A percentile compares a stretch with the other conserved stretches of the same genome.
These are phyloP conservation scores for Alternaria arborescens DNA, from an alignment of 2,329 filamentous ascomycete genomes.

Conservation along the genomic window DNA sequence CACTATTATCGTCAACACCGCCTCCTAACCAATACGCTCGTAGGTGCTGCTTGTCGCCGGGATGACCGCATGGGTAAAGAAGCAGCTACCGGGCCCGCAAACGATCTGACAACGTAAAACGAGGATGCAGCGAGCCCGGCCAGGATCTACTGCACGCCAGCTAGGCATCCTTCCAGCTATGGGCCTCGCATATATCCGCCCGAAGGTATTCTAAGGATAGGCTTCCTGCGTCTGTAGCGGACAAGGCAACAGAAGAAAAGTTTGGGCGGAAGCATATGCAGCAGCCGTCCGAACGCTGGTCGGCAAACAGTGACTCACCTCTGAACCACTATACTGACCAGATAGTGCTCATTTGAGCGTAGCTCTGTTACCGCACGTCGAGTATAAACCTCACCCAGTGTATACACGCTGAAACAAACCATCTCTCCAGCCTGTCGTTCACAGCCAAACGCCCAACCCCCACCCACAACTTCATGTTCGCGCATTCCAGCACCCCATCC, in stretches of 20 bases:
- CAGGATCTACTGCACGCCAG: neutral
- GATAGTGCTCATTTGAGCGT: neutral
- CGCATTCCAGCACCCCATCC: neutral
- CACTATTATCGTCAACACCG: slow-evolving; percentile 4
- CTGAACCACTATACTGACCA: neutral
- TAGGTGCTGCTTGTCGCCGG: neutral
- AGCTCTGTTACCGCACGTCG: neutral
- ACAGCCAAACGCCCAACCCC: neutral
- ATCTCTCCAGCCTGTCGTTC: neutral
- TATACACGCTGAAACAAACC: neutral
- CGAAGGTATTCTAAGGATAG: neutral
- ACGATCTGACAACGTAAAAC: neutral
- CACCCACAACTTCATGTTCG: no score
- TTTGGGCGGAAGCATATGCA: neutral
- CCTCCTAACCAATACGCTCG: neutral
- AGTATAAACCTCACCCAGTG: neutral
- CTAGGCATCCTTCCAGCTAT: neutral
- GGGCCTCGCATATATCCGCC: neutral
- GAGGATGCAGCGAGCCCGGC: neutral
- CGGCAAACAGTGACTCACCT: neutral
- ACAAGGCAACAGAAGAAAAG: neutral
- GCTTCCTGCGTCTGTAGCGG: neutral
- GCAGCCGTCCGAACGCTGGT: neutral
- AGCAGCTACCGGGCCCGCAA: neutral
- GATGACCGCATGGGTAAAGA: neutral